Evolutionary conservation across 768 basidiomycete genomes (phyloP).

Genomic region (Boletus sp.): DNA sequence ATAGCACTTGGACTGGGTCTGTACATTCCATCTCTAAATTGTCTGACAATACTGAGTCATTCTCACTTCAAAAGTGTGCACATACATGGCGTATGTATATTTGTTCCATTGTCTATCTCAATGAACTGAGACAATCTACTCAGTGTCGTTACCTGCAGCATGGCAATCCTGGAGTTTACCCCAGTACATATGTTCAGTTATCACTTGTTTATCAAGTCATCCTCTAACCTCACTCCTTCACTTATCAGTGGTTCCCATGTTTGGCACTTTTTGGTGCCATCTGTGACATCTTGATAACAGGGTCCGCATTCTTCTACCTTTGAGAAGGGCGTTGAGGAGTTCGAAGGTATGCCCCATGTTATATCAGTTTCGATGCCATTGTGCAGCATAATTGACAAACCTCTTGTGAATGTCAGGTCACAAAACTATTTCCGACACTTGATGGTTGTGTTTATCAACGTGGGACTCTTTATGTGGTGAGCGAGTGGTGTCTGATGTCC

Average conservation of each 20-base stretch:
- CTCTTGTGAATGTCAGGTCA: neutral
- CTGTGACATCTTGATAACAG: too few species aligned
- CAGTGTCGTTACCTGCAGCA: neutral
- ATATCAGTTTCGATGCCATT: neutral
- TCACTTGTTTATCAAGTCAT: neutral
- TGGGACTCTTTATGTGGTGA: neutral
- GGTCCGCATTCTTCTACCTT: too few species aligned
- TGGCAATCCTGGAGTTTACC: neutral
- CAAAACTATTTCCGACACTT: slow-evolving; percentile 6
- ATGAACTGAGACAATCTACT: neutral
- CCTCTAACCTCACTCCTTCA: neutral
- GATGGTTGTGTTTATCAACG: slow-evolving; percentile 9
- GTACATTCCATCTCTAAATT: too few species aligned
- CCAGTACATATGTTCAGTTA: neutral
- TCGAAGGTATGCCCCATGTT: too few species aligned
- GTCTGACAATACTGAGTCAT: too few species aligned
- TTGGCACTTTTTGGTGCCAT: too few species aligned
- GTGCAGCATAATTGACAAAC: neutral
- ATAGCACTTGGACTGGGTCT: too few species aligned
- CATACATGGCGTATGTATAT: neutral
- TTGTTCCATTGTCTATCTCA: neutral
- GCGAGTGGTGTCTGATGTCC: neutral
- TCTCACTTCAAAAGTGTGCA: too few species aligned
- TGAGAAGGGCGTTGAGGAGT: too few species aligned
- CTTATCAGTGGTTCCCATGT: too few species aligned